Base-by-base conservation (phyloP, 2,329 filamentous ascomycete genomes). In the Sporothrix euskadiensis region DNA sequence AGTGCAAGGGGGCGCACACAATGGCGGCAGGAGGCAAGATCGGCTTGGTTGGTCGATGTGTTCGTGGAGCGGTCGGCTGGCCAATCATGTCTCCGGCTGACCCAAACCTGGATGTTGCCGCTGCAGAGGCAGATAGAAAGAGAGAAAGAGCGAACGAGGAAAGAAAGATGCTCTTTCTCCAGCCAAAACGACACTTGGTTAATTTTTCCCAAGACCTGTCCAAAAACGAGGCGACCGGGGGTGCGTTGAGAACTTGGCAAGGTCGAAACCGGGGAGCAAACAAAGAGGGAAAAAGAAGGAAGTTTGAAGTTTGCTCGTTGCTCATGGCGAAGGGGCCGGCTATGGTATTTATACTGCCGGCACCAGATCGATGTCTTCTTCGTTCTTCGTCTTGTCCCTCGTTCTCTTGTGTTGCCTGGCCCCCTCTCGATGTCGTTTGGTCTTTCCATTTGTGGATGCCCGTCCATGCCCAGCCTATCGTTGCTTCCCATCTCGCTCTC, bases 301-400 rank as follows among this genome's bases (percentile, higher is more conserved):
- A 26, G 26, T 26, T 26, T 26, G 65, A 10, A 16, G 39, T 57
- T 26, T 14, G 52, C 61, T 71, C 69, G 54, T 61, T n/a, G 66
- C 6, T 47, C 56, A 39, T n/a, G 39, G n/a, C 59, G 59, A 30
- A 44, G 71, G 73, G 77, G 69, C 74, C 72, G 75, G 74, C 61
- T 75, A 66, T 75, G 76, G 77, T 81, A 80, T 83, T 81, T 82
- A 83, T 83, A 82, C 76, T 77, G 69, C 74, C 63, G 63, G 65
- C 69, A 49, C 4, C 49, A 30, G 49, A 32, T 32, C 63, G 41
- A 66, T 44, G n/a, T 12, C 22, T 9, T 49, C 12, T 9, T 16
- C 22, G 26, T 4, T 30, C n/a, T 16, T 10, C 22, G 6, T 41
- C 30, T 26, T 26, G 26, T 26, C 26, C 26, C 26, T 26, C 26